Percentiles rank a stretch among this genome's conserved stretches.
These are phyloP conservation scores for Atalantia buxifolia DNA, from an alignment of 345 rosid genomes.

Conservation along the genomic window DNA sequence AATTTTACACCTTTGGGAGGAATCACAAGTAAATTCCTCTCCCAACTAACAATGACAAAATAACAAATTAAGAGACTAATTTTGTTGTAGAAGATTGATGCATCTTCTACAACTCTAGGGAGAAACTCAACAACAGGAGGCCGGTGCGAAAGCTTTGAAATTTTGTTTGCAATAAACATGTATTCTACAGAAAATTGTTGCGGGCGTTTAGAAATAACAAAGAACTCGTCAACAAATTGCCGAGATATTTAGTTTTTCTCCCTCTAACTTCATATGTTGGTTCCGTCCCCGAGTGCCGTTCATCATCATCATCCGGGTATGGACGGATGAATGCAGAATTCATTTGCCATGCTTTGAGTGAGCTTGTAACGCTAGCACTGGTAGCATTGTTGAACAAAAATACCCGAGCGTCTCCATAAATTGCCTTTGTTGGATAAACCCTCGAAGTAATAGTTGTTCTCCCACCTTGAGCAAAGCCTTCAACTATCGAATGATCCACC, in stretches of 20 bases:
- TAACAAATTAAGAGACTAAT: neutral
- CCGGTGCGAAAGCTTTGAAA: neutral
- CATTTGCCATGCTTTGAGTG: conserved; percentile 68
- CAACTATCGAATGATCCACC: conserved; percentile 83
- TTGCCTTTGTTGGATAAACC: conserved; percentile 73
- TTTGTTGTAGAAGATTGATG: neutral
- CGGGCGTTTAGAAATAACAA: neutral
- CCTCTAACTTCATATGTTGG: neutral
- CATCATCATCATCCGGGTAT: conserved; percentile 13
- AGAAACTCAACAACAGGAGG: neutral
- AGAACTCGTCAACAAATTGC: neutral
- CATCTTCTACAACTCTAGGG: neutral
- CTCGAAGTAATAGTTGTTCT: conserved; percentile 62
- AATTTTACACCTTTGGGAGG: neutral
- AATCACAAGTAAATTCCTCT: neutral
- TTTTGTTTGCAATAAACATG: neutral
- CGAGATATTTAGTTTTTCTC: neutral
- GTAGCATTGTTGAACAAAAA: conserved; percentile 84
- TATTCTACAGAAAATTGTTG: neutral
- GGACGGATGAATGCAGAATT: conserved; percentile 65
- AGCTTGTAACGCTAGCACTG: conserved; percentile 36
- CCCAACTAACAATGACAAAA: neutral
- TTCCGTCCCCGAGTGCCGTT: neutral
- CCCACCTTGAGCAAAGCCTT: conserved; percentile 84
- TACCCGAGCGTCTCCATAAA: conserved; percentile 59